Conservation (phyloP, 1,284 basidiomycete species). For the Gomphus bonarii region DNA sequence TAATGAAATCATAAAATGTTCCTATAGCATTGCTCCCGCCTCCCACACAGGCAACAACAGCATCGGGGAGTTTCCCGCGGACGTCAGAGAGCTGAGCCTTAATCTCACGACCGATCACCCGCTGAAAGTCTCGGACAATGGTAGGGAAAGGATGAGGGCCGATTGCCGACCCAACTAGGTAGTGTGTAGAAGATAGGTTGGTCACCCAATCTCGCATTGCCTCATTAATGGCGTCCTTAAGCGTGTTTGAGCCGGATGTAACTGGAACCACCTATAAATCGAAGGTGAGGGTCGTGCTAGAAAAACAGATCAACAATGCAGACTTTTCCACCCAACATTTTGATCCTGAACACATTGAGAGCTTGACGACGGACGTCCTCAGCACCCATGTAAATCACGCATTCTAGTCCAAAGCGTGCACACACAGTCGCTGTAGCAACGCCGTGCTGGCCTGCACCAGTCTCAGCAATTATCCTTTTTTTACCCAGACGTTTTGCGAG, state of each 20-base stretch:
- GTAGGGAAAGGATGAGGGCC: constrained; percentile 99
- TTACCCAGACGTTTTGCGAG: constrained; percentile 91
- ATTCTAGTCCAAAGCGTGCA: constrained; percentile 93
- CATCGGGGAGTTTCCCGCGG: constrained; percentile 84
- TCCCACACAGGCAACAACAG: constrained; percentile 93
- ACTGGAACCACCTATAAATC: constrained; percentile 74
- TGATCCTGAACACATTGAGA: constrained; percentile 95
- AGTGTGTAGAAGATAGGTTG: constrained; percentile 88
- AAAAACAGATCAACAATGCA: constrained; percentile 10
- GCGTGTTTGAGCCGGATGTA: constrained; percentile 86
- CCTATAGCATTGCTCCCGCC: constrained; percentile 98
- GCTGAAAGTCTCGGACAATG: constrained; percentile 97
- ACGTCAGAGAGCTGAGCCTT: constrained; percentile 74
- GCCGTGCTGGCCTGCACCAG: constrained; percentile 97
- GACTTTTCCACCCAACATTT: constrained; percentile 92
- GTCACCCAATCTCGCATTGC: constrained; percentile 98
- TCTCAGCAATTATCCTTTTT: constrained; percentile 96
- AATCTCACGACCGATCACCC: constrained; percentile 92
- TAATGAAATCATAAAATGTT: constrained; percentile 91
- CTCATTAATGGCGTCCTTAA: constrained; percentile 98
- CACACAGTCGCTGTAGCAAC: constrained; percentile 98
- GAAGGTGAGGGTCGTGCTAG: constrained; percentile 6
- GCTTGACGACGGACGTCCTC: constrained; percentile 95
- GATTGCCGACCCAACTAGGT: constrained; percentile 94
- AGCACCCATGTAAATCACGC: constrained; percentile 97